These are phyloP conservation scores for Polymyxa betae DNA, from an alignment of 208 protist genomes.

Conservation along the genomic window DNA sequence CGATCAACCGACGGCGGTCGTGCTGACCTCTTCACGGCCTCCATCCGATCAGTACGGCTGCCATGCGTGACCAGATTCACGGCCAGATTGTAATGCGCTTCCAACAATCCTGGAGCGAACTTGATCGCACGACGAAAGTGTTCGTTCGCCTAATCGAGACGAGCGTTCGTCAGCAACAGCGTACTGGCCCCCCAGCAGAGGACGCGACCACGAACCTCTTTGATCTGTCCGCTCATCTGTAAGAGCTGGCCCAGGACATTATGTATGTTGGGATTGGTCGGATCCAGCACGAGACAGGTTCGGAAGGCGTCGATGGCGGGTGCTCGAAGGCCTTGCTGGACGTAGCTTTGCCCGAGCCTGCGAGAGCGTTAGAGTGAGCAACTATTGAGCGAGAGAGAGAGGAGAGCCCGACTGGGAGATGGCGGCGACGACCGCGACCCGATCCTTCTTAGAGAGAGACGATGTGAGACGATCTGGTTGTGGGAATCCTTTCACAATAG, in stretches of 20 bases:
- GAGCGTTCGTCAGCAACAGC: background rate
- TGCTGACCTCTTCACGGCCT: background rate
- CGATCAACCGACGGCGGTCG: background rate
- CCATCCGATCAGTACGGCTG: background rate
- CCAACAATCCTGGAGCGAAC: constrained; percentile 19
- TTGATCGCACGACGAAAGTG: constrained; percentile 22
- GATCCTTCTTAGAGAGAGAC: background rate
- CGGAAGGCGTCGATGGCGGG: constrained; percentile 28
- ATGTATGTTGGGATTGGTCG: constrained; percentile 12
- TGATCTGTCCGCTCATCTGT: constrained; percentile 4
- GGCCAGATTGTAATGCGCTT: constrained; percentile 51
- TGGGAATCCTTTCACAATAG: constrained; percentile 39
- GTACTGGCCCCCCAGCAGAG: background rate
- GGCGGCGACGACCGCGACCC: background rate
- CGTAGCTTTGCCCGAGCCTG: constrained; percentile 34
- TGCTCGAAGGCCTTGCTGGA: background rate
- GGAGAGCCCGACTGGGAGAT: background rate
- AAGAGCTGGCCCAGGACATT: constrained; percentile 15
- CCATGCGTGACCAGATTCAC: constrained; percentile 35
- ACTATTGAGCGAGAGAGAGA: background rate
- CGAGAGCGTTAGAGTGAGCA: background rate
- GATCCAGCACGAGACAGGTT: constrained; percentile 12
- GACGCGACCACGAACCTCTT: background rate
- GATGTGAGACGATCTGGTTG: constrained; percentile 7
- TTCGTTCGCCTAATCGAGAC: background rate